Conservation (phyloP, 192 early-diverging fungal genomes). For the Chytriomyces hyalinus region DNA sequence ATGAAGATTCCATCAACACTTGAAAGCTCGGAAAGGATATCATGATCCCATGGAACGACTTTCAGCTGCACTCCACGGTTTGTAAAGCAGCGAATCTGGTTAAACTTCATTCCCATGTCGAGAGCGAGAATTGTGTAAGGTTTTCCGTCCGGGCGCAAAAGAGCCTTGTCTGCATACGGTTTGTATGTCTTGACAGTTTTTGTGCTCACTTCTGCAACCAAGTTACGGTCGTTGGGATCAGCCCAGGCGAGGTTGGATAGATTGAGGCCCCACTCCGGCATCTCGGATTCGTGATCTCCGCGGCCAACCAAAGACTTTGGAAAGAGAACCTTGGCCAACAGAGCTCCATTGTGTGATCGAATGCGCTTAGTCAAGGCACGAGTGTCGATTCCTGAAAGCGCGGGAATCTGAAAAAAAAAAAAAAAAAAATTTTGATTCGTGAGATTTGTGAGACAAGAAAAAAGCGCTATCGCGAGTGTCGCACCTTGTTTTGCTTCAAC, state of each 20-base stretch:
- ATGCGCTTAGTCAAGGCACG: conserved; percentile 97
- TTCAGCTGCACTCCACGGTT: conserved; percentile 91
- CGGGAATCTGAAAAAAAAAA: conserved; percentile 64
- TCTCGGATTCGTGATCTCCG: conserved; percentile 13
- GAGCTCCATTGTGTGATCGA: conserved; percentile 79
- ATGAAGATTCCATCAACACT: conserved; percentile 73
- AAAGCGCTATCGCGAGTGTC: neutral
- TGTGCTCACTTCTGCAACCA: conserved; percentile 95
- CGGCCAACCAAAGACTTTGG: conserved; percentile 58
- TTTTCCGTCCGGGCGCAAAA: conserved; percentile 63
- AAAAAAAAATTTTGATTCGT: neutral
- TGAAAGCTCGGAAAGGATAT: conserved; percentile 73
- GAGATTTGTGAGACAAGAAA: neutral
- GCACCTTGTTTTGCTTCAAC: conserved; percentile 86
- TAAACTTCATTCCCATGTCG: conserved; percentile 99
- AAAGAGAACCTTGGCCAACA: conserved; percentile 92
- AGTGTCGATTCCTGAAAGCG: conserved; percentile 94
- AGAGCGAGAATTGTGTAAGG: conserved; percentile 87
- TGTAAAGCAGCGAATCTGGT: conserved; percentile 98
- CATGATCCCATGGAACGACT: conserved; percentile 97
- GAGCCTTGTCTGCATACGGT: conserved; percentile 64
- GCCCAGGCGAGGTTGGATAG: conserved; percentile 87
- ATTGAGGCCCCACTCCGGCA: conserved; percentile 40
- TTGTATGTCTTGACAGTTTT: conserved; percentile 77
- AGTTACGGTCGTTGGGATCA: conserved; percentile 91